phyloP scores from a whole-genome alignment of 495 filamentous ascomycete species.

The Aspergillus cavernicola region DNA sequence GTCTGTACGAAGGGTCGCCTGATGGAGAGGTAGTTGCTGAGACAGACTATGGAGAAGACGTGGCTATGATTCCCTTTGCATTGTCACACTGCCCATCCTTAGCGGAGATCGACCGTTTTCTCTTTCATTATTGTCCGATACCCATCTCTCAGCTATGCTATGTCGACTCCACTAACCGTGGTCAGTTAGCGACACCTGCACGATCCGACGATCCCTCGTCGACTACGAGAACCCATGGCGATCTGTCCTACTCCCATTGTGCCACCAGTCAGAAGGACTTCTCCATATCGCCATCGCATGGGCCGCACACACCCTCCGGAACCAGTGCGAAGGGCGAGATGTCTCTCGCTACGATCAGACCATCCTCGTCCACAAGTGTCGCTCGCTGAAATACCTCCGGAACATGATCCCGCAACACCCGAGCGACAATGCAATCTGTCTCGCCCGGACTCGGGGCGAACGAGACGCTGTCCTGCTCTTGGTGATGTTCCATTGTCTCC shows the following conservation, averaged over 20 bases:
- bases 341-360: neutral
- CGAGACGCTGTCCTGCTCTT: neutral
- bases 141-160: no score
- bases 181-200: neutral
- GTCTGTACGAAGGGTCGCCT: no score
- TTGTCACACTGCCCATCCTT: neutral
- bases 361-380: neutral
- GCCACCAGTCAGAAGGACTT: constrained; percentile 1
- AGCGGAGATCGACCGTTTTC: neutral
- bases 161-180: neutral
- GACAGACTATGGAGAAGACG: no score
- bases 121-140: neutral
- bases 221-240: constrained; percentile 2
- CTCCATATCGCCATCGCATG: constrained; percentile 5
- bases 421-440: neutral
- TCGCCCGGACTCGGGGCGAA: neutral
- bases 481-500: constrained; percentile 1
- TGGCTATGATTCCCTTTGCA: neutral
- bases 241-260: neutral
- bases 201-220: neutral
- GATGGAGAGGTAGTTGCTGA: no score
- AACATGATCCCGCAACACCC: neutral
- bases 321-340: neutral
- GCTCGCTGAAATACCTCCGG: constrained; percentile 1
- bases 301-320: constrained; percentile 5